Evolutionary conservation across 139 green algal species (phyloP), one percentile per base, ranked within the genome.

Genomic region (Yamagishiella unicocca): DNA sequence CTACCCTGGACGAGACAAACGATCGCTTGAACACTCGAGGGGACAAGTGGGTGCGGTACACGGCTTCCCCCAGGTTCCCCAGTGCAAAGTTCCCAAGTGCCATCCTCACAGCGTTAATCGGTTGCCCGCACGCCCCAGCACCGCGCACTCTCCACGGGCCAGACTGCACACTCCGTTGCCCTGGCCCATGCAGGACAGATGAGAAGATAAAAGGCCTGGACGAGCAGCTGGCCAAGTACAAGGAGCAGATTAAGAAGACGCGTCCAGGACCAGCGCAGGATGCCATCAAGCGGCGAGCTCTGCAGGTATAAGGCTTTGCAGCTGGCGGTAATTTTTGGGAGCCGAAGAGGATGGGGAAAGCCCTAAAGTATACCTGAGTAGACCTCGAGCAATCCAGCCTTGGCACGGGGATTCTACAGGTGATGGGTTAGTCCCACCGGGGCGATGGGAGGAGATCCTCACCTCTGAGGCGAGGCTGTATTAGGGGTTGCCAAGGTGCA

Each of bases 181-280:
- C 43, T 29, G 19, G 7, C 29, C 17, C 8, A 46, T 38, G 55
- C 91, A 98, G 95, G 58, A 72, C 99, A 4, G 97, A 99, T 50
- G 94, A 97, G n/a, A 99, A 99, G 88, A 98, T 99, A 43, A 81
- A 91, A 1, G 96, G 97, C 88, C 93, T 99, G 24, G 98, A 99
- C 40, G 94, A 93, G 53, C 94, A 99, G 87, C 91, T 99, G n/a
- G 84, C 94, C 14, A 94, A 96, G 88, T 96, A 97, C 81, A 93
- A 94, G 45, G 96, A 99, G 25, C 90, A 95, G 72, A 98, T 99
- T 10, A 96, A 95, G 78, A 95, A 93, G 62, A 96, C 93, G 17
- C 84, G 96, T 29, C 95, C 96, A 2, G 97, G 97, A 3, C 94
- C 98, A 19, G 95, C 96, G n/a, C 96, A 99, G 84, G 96, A 98